Percentiles rank a stretch among this genome's conserved stretches.
Evolutionary conservation across 2,329 filamentous ascomycete species (phyloP).

Genomic region (Cytospora piceicola): DNA sequence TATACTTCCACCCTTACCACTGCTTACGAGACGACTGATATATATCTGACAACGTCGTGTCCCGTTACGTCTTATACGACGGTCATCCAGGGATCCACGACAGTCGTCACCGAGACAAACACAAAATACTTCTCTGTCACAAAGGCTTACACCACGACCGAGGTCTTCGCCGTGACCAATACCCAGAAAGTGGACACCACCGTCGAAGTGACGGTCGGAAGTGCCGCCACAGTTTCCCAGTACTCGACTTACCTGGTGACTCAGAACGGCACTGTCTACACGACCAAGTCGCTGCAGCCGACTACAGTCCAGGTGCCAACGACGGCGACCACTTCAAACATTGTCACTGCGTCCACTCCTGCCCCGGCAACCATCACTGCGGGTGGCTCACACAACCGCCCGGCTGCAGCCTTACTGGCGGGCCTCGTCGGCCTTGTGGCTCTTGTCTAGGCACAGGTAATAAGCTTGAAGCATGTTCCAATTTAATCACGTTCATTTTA

Average conservation of each 20-base stretch:
- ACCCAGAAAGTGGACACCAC: constrained; percentile 47
- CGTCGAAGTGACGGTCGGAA: constrained; percentile 43
- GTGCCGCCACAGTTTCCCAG: constrained; percentile 41
- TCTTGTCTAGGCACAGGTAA: constrained; percentile 38
- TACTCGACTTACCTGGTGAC: constrained; percentile 43
- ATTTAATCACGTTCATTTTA: neutral
- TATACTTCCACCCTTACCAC: constrained; percentile 44
- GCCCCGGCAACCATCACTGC: constrained; percentile 36
- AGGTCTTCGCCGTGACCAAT: constrained; percentile 47
- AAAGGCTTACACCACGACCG: constrained; percentile 36
- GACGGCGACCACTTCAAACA: constrained; percentile 37
- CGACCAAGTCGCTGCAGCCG: constrained; percentile 35
- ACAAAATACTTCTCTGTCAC: constrained; percentile 47
- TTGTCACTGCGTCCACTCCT: constrained; percentile 32
- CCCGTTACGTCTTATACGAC: constrained; percentile 49
- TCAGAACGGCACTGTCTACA: constrained; percentile 36
- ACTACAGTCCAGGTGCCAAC: constrained; percentile 39
- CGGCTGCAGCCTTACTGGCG: constrained; percentile 43
- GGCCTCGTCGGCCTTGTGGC: constrained; percentile 45
- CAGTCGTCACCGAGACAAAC: constrained; percentile 47
- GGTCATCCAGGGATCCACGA: constrained; percentile 46
- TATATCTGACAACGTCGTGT: constrained; percentile 45
- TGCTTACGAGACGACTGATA: constrained; percentile 40
- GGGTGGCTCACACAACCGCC: constrained; percentile 40
- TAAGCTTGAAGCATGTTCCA: neutral